Base-by-base conservation (phyloP, 352 stramenopile species). In the Blastocystis sp. region DNA sequence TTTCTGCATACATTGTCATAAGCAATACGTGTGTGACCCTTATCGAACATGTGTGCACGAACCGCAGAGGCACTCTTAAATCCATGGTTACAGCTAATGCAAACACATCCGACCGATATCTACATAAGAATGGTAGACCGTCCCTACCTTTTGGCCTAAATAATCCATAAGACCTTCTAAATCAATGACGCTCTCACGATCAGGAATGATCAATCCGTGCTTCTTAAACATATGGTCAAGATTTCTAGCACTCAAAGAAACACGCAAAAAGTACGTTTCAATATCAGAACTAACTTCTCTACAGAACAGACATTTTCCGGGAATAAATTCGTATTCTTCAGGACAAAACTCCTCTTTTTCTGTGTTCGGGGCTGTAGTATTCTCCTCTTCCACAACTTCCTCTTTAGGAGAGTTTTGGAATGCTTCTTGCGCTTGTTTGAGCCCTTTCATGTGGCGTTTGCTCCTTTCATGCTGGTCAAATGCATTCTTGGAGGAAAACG, bases 191-290 rank as follows among this genome's bases (percentile, higher is more conserved):
- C 95, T 97, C 82, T 97, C 94, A 39, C 95, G 90, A 78, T 98
- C 95, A 4, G 95, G 95, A 54, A 98, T 94, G 90, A 97, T 96
- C 90, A 98, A 97, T 16, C 94, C 94, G 91, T 96, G 94, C 78
- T 94, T 92, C 87, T 95, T 95, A 50, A 50, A 45, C 78, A 89
- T 96, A 92, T 94, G 95, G 95, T 87, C 95, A 93, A 78, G 91
- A 20, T 91, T 89, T 95, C 89, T 78, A 39, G 1, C 11, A 66
- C 34, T 45, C 24, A 62, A 1, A 39, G 24, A 0, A 2, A 62
- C 4, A 8, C 6, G 30, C 9, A 59, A 16, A 53, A 53, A 66
- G 56, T 65, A 79, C 64, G 41, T 39, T 16, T 87, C 69, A 11
- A 75, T 47, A 11, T 50, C 34, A 37, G 73, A 66, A 34, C 81